Conservation (phyloP, 1,284 basidiomycete species). For the Boletus sp. region DNA sequence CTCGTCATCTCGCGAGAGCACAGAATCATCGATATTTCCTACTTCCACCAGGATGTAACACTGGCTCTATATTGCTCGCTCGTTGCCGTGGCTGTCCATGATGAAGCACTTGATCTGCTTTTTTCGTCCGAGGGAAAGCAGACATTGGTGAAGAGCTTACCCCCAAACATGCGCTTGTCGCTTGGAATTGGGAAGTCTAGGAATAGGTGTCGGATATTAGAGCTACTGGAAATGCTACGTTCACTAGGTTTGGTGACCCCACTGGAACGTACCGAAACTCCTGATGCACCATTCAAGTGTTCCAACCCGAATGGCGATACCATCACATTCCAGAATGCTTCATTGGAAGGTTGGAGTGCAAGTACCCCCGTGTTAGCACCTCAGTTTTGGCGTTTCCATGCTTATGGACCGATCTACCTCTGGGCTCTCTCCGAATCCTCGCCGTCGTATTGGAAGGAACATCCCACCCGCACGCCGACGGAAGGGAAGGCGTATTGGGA, state of each 20-base stretch:
- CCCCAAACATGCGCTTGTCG: constrained; percentile 44
- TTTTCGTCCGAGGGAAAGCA: constrained; percentile 44
- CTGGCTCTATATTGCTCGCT: constrained; percentile 59
- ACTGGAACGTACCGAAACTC: constrained; percentile 44
- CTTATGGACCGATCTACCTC: constrained; percentile 51
- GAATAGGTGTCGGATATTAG: constrained; percentile 56
- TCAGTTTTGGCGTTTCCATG: constrained; percentile 61
- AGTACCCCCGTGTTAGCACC: constrained; percentile 48
- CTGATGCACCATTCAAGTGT: constrained; percentile 46
- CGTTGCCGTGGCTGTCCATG: constrained; percentile 52
- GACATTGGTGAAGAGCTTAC: constrained; percentile 51
- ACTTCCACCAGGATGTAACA: constrained; percentile 59
- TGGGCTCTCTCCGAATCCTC: constrained; percentile 53
- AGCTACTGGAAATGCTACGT: constrained; percentile 56
- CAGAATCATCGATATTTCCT: constrained; percentile 54
- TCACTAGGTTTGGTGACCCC: constrained; percentile 56
- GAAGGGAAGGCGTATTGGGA: constrained; percentile 56
- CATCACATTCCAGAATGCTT: constrained; percentile 45
- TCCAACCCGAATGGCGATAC: constrained; percentile 41
- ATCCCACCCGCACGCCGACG: constrained; percentile 37
- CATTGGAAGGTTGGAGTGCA: constrained; percentile 44
- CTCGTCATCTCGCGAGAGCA: constrained; percentile 52
- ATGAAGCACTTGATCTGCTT: constrained; percentile 54
- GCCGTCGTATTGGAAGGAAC: constrained; percentile 55
- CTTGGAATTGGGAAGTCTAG: constrained; percentile 59